Conservation (phyloP, 208 protist species). For the Angomonas deanei region DNA sequence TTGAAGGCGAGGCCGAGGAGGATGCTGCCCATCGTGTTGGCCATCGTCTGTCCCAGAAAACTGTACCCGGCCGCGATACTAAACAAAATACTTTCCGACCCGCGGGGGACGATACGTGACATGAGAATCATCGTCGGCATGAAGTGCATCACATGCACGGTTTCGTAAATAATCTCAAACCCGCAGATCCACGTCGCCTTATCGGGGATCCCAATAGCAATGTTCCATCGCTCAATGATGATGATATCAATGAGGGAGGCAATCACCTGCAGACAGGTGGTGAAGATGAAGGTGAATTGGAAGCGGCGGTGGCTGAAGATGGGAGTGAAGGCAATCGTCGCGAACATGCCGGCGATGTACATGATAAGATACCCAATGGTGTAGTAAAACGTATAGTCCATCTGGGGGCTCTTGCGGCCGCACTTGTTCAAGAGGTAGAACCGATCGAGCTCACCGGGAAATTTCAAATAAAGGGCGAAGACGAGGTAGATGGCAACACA, state of each 20-base stretch:
- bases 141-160: constrained; percentile 41
- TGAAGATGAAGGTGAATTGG: constrained; percentile 28
- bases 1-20: constrained; percentile 22
- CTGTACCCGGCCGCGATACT: constrained; percentile 53
- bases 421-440: constrained; percentile 28
- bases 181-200: constrained; percentile 46
- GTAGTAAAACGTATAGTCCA: constrained; percentile 38
- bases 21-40: constrained; percentile 25
- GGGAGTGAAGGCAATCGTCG: constrained; percentile 24
- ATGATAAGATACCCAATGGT: constrained; percentile 27
- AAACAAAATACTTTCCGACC: constrained; percentile 54
- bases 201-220: constrained; percentile 24
- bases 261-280: constrained; percentile 13
- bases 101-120: constrained; percentile 51
- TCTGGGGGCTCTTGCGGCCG: constrained; percentile 31
- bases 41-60: constrained; percentile 45
- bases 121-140: constrained; percentile 62
- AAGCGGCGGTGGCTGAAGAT: constrained; percentile 31
- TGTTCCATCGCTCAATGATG: constrained; percentile 38
- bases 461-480: constrained; percentile 16
- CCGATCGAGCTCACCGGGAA: constrained; percentile 22
- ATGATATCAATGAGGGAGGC: constrained; percentile 36
- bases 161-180: constrained; percentile 35
- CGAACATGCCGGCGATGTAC: constrained; percentile 18
- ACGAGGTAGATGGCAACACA: constrained; percentile 12